Evolutionary conservation across 257 asterid species (phyloP).

Genomic region (Solanum sitiens): DNA sequence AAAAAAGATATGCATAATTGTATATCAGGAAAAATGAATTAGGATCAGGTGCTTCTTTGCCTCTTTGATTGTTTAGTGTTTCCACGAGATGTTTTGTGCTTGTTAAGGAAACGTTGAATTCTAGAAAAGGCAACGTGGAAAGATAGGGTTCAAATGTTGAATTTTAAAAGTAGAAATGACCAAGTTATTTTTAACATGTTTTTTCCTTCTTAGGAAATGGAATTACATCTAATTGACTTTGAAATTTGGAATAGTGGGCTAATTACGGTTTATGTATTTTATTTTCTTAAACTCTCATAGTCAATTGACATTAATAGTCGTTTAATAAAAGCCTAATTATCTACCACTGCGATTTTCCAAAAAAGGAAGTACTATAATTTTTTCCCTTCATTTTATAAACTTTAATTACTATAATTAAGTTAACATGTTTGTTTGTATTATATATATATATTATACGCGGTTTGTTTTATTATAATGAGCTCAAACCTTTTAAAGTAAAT

Average conservation of each 20-base stretch:
- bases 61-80: not conserved
- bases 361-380: not conserved
- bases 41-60: not conserved
- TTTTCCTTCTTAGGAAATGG: not conserved
- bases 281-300: not conserved
- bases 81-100: not conserved
- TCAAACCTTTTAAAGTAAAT: not conserved
- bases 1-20: too few relatives aligned
- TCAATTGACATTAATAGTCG: not conserved
- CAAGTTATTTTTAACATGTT: not conserved
- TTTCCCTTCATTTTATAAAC: not conserved
- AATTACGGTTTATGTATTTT: not conserved
- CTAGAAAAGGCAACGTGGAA: not conserved
- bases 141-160: not conserved
- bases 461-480: not conserved
- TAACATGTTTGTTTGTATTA: not conserved
- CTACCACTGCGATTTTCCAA: not conserved
- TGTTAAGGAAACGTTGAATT: not conserved
- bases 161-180: not conserved
- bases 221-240: not conserved
- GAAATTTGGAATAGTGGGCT: not conserved
- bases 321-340: not conserved
- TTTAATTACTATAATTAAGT: not conserved
- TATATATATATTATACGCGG: not conserved
- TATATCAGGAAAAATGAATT: not conserved